Evolutionary conservation across 2,329 filamentous ascomycete genomes (phyloP).

Genomic region (Claviceps capensis): DNA sequence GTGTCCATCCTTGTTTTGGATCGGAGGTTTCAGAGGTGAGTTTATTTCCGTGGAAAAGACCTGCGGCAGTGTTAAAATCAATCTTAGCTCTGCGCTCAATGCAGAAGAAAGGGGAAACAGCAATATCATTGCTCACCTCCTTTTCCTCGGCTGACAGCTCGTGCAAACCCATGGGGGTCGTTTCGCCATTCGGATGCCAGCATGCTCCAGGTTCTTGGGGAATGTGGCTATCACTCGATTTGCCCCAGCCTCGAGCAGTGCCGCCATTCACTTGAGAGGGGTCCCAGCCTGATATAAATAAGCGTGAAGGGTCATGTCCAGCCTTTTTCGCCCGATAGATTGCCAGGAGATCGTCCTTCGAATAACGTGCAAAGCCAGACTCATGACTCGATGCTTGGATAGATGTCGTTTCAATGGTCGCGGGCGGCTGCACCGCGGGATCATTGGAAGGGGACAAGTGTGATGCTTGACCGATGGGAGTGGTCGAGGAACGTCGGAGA

Average conservation of each 20-base stretch:
- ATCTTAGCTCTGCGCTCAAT: background rate
- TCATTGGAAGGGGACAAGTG: conserved; percentile 23
- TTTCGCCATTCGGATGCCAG: conserved; percentile 65
- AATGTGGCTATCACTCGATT: conserved; percentile 57
- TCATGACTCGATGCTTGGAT: conserved; percentile 19
- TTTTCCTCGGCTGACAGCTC: conserved; percentile 53
- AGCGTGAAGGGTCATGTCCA: conserved; percentile 40
- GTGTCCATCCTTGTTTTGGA: conserved; percentile 55
- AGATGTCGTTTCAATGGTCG: conserved; percentile 20
- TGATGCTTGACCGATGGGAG: conserved; percentile 31
- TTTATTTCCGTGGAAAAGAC: conserved; percentile 80
- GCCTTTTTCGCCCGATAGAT: conserved; percentile 47
- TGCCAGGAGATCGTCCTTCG: conserved; percentile 64
- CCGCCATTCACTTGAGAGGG: conserved; percentile 56
- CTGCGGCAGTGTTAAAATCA: conserved; percentile 26
- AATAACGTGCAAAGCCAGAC: conserved; percentile 47
- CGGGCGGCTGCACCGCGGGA: conserved; percentile 25
- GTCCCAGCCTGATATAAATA: conserved; percentile 69
- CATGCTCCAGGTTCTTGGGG: conserved; percentile 80
- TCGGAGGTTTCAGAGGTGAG: conserved; percentile 77
- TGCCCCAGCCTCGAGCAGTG: conserved; percentile 57
- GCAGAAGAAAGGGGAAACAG: background rate
- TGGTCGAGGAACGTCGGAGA: conserved; percentile 50
- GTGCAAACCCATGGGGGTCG: conserved; percentile 57
- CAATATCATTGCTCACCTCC: conserved; percentile 28